Base-by-base conservation (phyloP, 257 asterid species). In the Nicotiana obtusifolia region DNA sequence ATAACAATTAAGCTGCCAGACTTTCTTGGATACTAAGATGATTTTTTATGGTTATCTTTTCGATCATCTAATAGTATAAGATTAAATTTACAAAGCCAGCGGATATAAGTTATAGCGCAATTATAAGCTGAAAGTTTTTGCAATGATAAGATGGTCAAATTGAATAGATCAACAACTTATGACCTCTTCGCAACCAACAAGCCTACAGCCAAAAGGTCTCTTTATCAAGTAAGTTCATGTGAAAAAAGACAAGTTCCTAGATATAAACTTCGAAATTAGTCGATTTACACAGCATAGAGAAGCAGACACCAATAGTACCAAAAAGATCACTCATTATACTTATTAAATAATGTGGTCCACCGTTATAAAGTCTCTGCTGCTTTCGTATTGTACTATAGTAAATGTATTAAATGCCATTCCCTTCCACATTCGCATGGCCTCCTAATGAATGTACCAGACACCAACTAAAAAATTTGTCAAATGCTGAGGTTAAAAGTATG, bases 341-440 rank as follows among this genome's bases (percentile, higher is more conserved):
- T 67, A 33, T 26, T 59, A 66, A 84, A 84, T 76, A 24, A 37
- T 41, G 24, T 60, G 85, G 66, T 76, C 88, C 84, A 81, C 83
- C 1, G 10, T 22, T 10, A 6, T 81, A 30, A 78, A 69, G 83
- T 7, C 87, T 71, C 85, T 78, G 78, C 65, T 47, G 31, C 76
- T 30, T 60, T 35, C 77, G 15, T 54, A 79, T 44, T 44, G 86
- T 82, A 64, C 85, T 19, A 41, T 28, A 76, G 80, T 16, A 41
- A 20, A 52, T 31, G 84, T 81, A 84, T 66, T 84, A 77, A 82
- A 82, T 80, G 44, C 14, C 71, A 13, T 22, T 22, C 59, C 60
- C 7, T 71, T 44, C 60, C 60, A 22, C 60, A 73, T 44, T 71
- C 22, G 78, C 2, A 71, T 5, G 78, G 37, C 19, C 14, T 71